Evolutionary conservation across 1,284 basidiomycete species (phyloP), one percentile per base, ranked within the genome.

Genomic region (Mycosarcoma maydis): DNA sequence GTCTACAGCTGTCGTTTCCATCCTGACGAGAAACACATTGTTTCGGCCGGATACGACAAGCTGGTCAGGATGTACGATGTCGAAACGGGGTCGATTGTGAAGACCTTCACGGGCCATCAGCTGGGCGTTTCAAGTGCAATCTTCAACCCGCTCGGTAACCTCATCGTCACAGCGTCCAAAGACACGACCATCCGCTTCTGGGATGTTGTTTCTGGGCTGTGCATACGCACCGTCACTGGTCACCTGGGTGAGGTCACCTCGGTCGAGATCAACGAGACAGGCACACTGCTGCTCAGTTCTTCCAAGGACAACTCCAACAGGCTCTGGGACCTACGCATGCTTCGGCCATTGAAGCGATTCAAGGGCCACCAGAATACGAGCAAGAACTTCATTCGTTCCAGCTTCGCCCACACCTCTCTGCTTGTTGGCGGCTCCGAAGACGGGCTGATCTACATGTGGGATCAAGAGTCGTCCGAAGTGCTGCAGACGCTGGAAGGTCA

Each of bases 341-440:
- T 82, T 4, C 49, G 64, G 1, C 83, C 82, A 23, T 62, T 85
- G 4, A 83, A 83, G 47, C 72, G 84, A 3, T 85, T 85, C 73
- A 85, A 83, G 23, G 84, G 84, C 0, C 83, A 85, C 56, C 84
- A 84, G 65, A 85, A 85, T 64, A 85, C 85, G 10, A 83, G 83
- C 20, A 84, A 85, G 64, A 85, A 85, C 76, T 83, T 85, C 34
- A 83, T 85, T 41, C 79, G 84, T 7, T 80, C 80, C 24, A 70
- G 77, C 16, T 85, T 85, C 59, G 83, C 82, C 0, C 78, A 82
- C 33, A 77, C 82, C 13, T 80, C 78, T 11, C 73, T 85, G 43
- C 72, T 85, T 26, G 78, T 84, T 3, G 80, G 82, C 24, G 85
- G 85, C 0, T 83, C 82, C 3, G 85, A 85, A 55, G 84, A 82